Base-by-base conservation (phyloP, 2,329 filamentous ascomycete genomes). In the Trichophyton benhamiae region DNA sequence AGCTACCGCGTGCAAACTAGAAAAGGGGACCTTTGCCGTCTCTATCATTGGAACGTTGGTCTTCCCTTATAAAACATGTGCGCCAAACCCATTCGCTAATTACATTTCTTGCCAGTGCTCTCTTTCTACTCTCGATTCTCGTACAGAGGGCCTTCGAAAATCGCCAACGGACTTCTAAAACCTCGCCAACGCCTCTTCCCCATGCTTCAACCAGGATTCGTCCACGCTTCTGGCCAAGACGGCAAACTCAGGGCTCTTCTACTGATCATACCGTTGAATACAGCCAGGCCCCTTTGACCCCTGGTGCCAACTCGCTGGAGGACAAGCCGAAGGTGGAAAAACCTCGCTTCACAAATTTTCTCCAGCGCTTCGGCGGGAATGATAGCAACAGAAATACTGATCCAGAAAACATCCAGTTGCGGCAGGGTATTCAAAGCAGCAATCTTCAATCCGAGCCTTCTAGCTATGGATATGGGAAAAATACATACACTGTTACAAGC, bases 1-100 rank as follows among this genome's bases (percentile, higher is more conserved):
- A 52, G 73, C 75, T n/a, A 82, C 83, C 63, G 84, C 87, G 0
- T 96, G 91, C 78, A 80, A 80, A 63, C 77, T 96, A 66, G 84
- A 95, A 75, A 89, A 85, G 58, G 90, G 86, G 52, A 82, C 80
- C 63, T 86, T 96, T 66, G 87, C 88, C 2, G 85, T 94, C 15
- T 78, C 91, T 33, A 87, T 96, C 63, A 82, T 91, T 61, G 87
- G 82, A 69, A 84, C 88, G 85, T 91, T 33, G 57, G 63, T 62
- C 78, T 77, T 80, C 77, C 36, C 41, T 38, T 13, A 13, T 22
- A 44, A 30, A 33, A 38, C 11, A 33, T 30, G 8, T 15, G n/a
- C 5, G 2, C n/a, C 22, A 11, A 7, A 30, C 13, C n/a, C 22
- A 2, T n/a, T 30, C 20, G 20, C 57, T 59, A 48, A 59, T 25